Conservation (phyloP, 2,329 filamentous ascomycete genomes). For the Xylaria sp. region DNA sequence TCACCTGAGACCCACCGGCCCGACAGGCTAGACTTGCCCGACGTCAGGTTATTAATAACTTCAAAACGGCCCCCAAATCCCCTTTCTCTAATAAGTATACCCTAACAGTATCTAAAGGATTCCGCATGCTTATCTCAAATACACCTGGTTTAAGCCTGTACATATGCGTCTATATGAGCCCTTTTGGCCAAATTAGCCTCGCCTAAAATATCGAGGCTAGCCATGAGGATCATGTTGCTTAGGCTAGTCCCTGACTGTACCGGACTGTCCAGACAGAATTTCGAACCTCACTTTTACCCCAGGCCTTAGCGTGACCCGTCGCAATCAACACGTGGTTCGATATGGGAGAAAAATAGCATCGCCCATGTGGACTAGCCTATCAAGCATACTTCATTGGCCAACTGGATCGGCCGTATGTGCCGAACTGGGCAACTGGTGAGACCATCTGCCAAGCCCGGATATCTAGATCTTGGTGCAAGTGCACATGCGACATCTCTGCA, state of each 20-base stretch:
- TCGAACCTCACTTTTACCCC: neutral
- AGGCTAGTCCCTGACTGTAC: constrained; percentile 1
- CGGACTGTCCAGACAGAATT: neutral
- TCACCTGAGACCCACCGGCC: neutral
- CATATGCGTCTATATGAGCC: neutral
- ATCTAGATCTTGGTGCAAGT: neutral
- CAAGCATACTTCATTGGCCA: neutral
- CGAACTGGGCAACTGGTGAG: no score
- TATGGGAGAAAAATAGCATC: constrained; percentile 1
- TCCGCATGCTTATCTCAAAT: constrained; percentile 24
- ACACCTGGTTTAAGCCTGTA: constrained; percentile 8
- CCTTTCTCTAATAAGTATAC: constrained; percentile 4
- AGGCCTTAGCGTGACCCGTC: neutral
- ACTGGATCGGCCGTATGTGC: no score
- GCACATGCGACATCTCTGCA: neutral
- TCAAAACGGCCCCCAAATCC: constrained; percentile 29
- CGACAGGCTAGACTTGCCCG: neutral
- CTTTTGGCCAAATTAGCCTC: constrained; percentile 22
- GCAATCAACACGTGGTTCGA: neutral
- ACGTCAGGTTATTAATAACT: constrained; percentile 13
- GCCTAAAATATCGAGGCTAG: constrained; percentile 23
- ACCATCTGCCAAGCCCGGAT: neutral
- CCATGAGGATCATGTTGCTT: constrained; percentile 11
- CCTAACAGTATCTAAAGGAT: constrained; percentile 16
- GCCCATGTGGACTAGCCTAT: neutral